phyloP scores from a whole-genome alignment of 805 yeast species.

The Suhomyces faveliae region DNA sequence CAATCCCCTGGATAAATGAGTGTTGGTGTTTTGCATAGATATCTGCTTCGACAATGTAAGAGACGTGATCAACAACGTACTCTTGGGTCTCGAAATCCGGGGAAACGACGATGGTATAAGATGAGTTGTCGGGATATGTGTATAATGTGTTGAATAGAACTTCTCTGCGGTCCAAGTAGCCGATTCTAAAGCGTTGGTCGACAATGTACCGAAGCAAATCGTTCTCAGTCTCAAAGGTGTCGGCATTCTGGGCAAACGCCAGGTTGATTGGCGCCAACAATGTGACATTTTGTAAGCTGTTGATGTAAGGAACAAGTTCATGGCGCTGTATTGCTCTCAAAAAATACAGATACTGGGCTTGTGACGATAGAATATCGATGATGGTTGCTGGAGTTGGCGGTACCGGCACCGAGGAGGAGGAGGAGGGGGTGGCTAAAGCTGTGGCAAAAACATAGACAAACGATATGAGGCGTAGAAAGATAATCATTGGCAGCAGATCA shows the following conservation, averaged over 20 bases:
- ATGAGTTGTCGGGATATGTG: slow-evolving; percentile 3
- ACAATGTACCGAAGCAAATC: slow-evolving; percentile 31
- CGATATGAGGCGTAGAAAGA: slow-evolving; percentile 1
- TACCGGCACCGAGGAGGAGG: slow-evolving; percentile 5
- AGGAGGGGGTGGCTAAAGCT: slow-evolving; percentile 10
- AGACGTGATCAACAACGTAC: slow-evolving; percentile 41
- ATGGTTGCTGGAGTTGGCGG: slow-evolving; percentile 43
- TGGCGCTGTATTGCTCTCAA: slow-evolving; percentile 58
- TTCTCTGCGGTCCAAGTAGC: slow-evolving; percentile 23
- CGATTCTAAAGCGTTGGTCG: slow-evolving; percentile 32
- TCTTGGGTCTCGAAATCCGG: slow-evolving; percentile 27
- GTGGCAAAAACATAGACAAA: background rate
- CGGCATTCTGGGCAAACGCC: slow-evolving; percentile 48
- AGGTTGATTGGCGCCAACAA: slow-evolving; percentile 79
- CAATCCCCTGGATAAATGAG: slow-evolving; percentile 67
- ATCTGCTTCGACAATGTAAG: slow-evolving; percentile 57
- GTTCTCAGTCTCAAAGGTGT: slow-evolving; percentile 7
- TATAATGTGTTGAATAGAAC: slow-evolving; percentile 33
- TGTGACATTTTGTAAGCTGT: slow-evolving; percentile 60
- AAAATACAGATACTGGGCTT: slow-evolving; percentile 66
- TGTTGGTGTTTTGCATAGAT: slow-evolving; percentile 59
- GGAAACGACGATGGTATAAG: slow-evolving; percentile 22
- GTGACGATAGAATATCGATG: slow-evolving; percentile 65
- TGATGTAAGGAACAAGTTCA: slow-evolving; percentile 62
- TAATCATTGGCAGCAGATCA: background rate